Base-by-base conservation (phyloP, 495 filamentous ascomycete species). In the Penicillium odoratum region DNA sequence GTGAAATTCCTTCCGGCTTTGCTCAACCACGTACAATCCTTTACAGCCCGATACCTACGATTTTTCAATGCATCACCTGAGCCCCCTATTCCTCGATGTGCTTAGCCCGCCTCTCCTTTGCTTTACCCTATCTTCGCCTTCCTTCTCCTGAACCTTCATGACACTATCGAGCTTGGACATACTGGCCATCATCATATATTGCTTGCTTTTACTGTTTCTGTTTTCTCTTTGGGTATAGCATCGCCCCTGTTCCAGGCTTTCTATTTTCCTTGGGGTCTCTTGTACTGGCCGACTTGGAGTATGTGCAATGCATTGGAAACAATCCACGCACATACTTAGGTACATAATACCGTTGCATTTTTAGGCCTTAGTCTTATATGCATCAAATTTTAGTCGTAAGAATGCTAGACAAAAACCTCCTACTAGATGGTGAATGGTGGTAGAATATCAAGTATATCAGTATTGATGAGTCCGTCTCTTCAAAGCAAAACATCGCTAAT, bases 81-180 rank as follows among this genome's bases (percentile, higher is more conserved):
- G 9, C 36, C 15, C 52, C 13, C 18, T 58, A 43, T 28, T 28
- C 51, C 54, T 28, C 40, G 33, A 57, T 49, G 51, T 51, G 56
- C 55, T 28, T 53, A 45, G 9, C 21, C 52, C 29, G 18, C 40
- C 38, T 48, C 47, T 55, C 36, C 34, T 26, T 28, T 40, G 34
- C 48, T 36, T 48, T 42, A 21, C 49, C 46, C 31, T 40, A 38
- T 48, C 55, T 43, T 55, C 26, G 30, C 45, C 45, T 51, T 44
- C 31, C 40, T 48, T 38, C 44, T 21, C 47, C 13, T 49, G 21
- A 18, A 29, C 38, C 10, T 9, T 43, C 18, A 33, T 47, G 40
- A 57, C 50, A 62, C 57, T 66, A 38, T 62, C 34, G 54, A 64
- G 55, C 57, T 54, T 66, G 66, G 60, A 66, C 58, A 69, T 69